phyloP scores from a whole-genome alignment of 306 rosid species.

The Geum urbanum region DNA sequence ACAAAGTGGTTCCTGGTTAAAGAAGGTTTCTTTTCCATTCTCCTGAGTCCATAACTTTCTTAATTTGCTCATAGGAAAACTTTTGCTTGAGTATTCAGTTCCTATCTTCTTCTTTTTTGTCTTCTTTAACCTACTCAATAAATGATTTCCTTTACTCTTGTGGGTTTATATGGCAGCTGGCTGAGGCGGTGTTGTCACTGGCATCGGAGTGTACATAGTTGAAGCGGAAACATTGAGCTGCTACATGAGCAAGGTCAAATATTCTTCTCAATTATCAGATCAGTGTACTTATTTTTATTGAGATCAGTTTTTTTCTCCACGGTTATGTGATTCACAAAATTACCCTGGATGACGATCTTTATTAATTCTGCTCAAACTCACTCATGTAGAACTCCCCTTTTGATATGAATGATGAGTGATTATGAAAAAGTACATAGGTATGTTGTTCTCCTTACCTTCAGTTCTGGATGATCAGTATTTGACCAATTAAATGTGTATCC shows the following conservation, averaged over 20 bases:
- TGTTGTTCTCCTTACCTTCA: not conserved
- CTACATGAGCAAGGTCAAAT: slow-evolving; percentile 33
- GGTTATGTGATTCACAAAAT: not conserved
- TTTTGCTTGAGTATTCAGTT: not conserved
- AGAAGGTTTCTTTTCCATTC: too few species aligned
- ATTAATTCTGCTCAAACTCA: not conserved
- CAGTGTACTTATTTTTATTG: not conserved
- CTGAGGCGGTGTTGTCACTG: slow-evolving; percentile 29
- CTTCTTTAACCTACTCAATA: not conserved
- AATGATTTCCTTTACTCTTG: slow-evolving; percentile 7
- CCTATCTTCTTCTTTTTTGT: not conserved
- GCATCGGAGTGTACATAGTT: slow-evolving; percentile 33
- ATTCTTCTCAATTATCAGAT: slow-evolving; percentile 12
- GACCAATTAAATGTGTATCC: not conserved
- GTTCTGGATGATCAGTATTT: not conserved
- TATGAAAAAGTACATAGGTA: not conserved
- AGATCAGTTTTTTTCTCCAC: not conserved
- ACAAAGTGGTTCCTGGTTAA: too few species aligned
- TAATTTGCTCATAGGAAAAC: too few species aligned
- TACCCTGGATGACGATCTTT: not conserved
- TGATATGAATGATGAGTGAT: not conserved
- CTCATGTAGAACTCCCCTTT: not conserved
- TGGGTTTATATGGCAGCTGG: slow-evolving; percentile 31
- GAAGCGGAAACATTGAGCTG: slow-evolving; percentile 29
- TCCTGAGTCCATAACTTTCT: not conserved